Evolutionary conservation across 2,329 filamentous ascomycete genomes (phyloP), one percentile per base, ranked within the genome.

Genomic region (Trichoderma simmonsii): DNA sequence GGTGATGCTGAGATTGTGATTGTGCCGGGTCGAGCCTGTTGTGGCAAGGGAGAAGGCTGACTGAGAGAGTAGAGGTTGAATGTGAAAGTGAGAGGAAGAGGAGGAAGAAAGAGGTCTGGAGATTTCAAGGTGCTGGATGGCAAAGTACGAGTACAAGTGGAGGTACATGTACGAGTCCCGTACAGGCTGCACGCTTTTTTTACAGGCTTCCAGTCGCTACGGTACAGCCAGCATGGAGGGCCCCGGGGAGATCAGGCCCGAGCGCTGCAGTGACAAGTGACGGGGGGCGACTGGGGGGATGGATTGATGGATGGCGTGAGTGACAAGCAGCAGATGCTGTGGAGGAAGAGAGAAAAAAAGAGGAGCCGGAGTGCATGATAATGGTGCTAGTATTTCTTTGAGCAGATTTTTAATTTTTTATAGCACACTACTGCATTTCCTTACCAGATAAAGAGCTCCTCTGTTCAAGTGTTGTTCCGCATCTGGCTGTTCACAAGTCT

Each of bases 161-260:
- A 54, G 15, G 43, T 62, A 62, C 59, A 62, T 15, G 59, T 34
- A 60, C 57, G 15, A 34, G 59, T 8, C 11, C 34, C 15, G 64
- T 24, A 26, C 21, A 30, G 15, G 18, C 24, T 51, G 32, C 67
- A 70, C 39, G 57, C 28, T 62, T 61, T 36, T 48, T 30, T 62
- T 51, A 51, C 56, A 36, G 56, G 39, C 39, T n/a, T 43, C 65
- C 51, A 28, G 24, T 26, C 21, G 39, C 39, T 43, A 18, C 24
- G 3, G 28, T 60, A 21, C 57, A 60, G 57, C 34, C 34, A 36
- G 39, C 57, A 24, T 60, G 48, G 48, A 43, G 32, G 11, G n/a
- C 24, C 24, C 28, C 57, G 57, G 67, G 67, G 21, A 70, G 67
- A 70, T 70, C 39, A 70, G 57, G 67, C 30, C 67, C 67, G 57